These are phyloP conservation scores for Saccharomycopsis amapae DNA, from an alignment of 805 yeast species.

Conservation along the genomic window DNA sequence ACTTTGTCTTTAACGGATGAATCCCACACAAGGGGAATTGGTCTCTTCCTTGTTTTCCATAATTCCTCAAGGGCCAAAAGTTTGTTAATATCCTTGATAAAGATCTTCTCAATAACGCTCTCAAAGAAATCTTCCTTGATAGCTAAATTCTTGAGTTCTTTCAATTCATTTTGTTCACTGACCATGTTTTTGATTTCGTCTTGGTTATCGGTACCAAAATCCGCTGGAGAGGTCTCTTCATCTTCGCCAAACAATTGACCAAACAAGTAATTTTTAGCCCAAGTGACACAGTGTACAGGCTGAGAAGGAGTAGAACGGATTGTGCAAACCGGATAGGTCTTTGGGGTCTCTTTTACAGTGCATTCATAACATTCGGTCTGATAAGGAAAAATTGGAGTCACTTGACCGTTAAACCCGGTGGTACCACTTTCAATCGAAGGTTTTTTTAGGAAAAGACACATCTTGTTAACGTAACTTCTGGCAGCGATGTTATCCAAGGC, in stretches of 20 bases:
- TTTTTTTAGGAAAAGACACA: slow-evolving; percentile 63
- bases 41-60: slow-evolving; percentile 69
- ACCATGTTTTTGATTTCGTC: slow-evolving; percentile 58
- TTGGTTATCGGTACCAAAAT: slow-evolving; percentile 55
- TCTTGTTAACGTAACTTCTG: slow-evolving; percentile 77
- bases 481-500: slow-evolving; percentile 95
- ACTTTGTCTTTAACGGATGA: slow-evolving; percentile 22
- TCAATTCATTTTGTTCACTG: slow-evolving; percentile 61
- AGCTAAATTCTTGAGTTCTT: slow-evolving; percentile 39
- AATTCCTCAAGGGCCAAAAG: slow-evolving; percentile 62
- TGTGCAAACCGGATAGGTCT: slow-evolving; percentile 91
- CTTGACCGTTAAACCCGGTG: slow-evolving; percentile 90
- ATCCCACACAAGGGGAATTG: slow-evolving; percentile 48
- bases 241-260: slow-evolving; percentile 66
- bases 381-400: slow-evolving; percentile 82
- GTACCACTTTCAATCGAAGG: slow-evolving; percentile 94
- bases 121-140: slow-evolving; percentile 28
- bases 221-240: slow-evolving; percentile 29
- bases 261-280: slow-evolving; percentile 93
- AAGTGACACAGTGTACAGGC: slow-evolving; percentile 92
- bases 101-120: slow-evolving; percentile 51
- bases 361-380: slow-evolving; percentile 92
- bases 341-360: slow-evolving; percentile 78
- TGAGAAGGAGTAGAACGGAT: slow-evolving; percentile 94
- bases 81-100: slow-evolving; percentile 69